Percentiles rank a stretch among this genome's conserved stretches.
Evolutionary conservation across 345 rosid genomes (phyloP).

Genomic region (Adansonia digitata): DNA sequence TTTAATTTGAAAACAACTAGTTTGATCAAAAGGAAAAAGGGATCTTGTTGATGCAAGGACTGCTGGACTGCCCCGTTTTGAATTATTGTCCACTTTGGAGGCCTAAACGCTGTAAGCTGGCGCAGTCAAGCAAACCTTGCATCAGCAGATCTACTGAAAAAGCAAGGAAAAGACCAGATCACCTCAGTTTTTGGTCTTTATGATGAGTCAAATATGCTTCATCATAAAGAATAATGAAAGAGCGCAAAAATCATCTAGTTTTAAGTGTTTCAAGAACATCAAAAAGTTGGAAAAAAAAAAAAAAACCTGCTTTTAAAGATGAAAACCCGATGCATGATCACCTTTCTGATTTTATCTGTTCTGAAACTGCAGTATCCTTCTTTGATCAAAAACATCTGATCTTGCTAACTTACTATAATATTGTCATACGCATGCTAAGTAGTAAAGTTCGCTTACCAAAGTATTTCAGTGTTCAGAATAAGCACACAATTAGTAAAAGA

Average conservation of each 20-base stretch:
- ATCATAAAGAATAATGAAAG: not conserved
- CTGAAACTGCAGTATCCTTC: not conserved
- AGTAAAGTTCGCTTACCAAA: not conserved
- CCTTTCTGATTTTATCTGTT: not conserved
- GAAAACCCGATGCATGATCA: not conserved
- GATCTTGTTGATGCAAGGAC: not conserved
- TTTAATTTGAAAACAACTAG: too few species aligned
- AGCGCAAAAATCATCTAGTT: not conserved
- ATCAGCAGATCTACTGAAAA: not conserved
- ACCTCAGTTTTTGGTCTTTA: not conserved
- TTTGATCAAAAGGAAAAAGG: not conserved
- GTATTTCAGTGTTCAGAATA: too few species aligned
- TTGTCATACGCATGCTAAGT: not conserved
- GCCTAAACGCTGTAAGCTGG: too few species aligned
- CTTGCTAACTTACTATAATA: not conserved
- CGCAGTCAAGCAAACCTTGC: not conserved
- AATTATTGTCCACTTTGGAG: too few species aligned
- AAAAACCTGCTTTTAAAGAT: not conserved
- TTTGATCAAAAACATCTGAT: slow-evolving; percentile 5
- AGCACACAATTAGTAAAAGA: not conserved
- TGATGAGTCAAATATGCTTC: not conserved
- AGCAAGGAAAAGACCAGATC: slow-evolving; percentile 1
- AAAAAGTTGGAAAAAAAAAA: not conserved
- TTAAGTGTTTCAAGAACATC: not conserved
- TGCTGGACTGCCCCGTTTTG: too few species aligned